These are phyloP conservation scores for Chamaecyparis obtusa DNA, from an alignment of 75 land plant species.

Conservation along the genomic window DNA sequence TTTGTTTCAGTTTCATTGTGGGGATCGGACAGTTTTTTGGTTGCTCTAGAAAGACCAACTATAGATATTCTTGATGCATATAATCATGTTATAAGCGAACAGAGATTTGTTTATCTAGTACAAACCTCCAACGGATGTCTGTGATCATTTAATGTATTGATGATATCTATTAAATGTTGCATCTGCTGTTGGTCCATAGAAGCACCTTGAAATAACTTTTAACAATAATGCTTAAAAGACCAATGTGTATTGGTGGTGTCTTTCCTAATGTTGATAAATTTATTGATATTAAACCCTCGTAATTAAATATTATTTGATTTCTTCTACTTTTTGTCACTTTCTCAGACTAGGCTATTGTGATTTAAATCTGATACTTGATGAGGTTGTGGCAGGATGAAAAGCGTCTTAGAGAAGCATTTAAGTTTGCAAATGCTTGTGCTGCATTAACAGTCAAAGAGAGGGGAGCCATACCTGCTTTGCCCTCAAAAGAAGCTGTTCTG, in stretches of 20 bases:
- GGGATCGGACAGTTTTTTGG: background rate
- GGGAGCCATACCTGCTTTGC: slow-evolving; percentile 68
- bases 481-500: slow-evolving; percentile 40
- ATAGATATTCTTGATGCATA: no score
- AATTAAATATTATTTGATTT: background rate
- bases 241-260: background rate
- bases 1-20: background rate
- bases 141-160: background rate
- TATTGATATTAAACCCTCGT: background rate
- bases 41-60: no score
- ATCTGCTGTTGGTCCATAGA: no score
- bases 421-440: slow-evolving; percentile 71
- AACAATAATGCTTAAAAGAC: background rate
- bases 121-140: background rate
- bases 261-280: background rate
- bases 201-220: background rate
- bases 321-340: background rate
- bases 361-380: background rate
- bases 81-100: no score
- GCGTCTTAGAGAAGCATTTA: slow-evolving; percentile 44
- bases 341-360: background rate
- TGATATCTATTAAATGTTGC: background rate
- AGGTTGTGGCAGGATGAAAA: slow-evolving; percentile 39
- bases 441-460: slow-evolving; percentile 66
- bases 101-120: background rate